phyloP scores from a whole-genome alignment of 768 basidiomycete genomes.

The Leccinum pellstonianum region DNA sequence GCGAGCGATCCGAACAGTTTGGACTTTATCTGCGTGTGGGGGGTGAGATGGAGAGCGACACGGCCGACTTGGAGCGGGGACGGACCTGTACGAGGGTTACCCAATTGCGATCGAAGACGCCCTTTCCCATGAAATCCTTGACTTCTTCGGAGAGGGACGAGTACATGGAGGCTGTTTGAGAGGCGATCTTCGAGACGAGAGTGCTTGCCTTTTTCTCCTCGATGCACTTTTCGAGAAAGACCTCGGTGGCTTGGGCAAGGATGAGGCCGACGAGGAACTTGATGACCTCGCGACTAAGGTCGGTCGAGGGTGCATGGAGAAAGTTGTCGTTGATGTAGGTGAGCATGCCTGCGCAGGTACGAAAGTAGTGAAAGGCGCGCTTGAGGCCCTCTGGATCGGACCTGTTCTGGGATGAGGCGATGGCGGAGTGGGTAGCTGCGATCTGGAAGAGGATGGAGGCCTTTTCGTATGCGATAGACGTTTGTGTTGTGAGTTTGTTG shows the following conservation, averaged over 20 bases:
- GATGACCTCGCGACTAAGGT: slow-evolving; percentile 90
- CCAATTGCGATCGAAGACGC: slow-evolving; percentile 95
- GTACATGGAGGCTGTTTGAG: slow-evolving; percentile 83
- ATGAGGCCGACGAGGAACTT: slow-evolving; percentile 89
- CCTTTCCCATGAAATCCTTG: slow-evolving; percentile 96
- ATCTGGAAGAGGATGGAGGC: slow-evolving; percentile 97
- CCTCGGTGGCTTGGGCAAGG: slow-evolving; percentile 91
- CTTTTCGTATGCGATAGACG: slow-evolving; percentile 97
- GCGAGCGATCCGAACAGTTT: slow-evolving; percentile 86
- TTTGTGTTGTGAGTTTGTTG: slow-evolving; percentile 88
- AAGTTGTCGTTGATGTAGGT: slow-evolving; percentile 99
- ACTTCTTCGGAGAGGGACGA: slow-evolving; percentile 82
- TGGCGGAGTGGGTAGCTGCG: slow-evolving; percentile 88
- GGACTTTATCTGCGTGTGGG: slow-evolving; percentile 68
- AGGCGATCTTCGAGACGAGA: slow-evolving; percentile 79
- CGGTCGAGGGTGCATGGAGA: slow-evolving; percentile 93
- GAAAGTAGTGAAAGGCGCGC: slow-evolving; percentile 88
- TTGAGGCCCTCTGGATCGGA: slow-evolving; percentile 91
- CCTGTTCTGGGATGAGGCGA: slow-evolving; percentile 82
- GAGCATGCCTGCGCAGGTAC: slow-evolving; percentile 92
- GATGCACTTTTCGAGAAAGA: slow-evolving; percentile 93
- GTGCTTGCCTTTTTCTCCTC: slow-evolving; percentile 85
- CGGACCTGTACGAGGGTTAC: slow-evolving; percentile 77
- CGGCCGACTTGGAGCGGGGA: neutral
- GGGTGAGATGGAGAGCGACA: slow-evolving; percentile 6